Conservation (phyloP, 352 stramenopile species). For the Phytophthora hibernalis region DNA sequence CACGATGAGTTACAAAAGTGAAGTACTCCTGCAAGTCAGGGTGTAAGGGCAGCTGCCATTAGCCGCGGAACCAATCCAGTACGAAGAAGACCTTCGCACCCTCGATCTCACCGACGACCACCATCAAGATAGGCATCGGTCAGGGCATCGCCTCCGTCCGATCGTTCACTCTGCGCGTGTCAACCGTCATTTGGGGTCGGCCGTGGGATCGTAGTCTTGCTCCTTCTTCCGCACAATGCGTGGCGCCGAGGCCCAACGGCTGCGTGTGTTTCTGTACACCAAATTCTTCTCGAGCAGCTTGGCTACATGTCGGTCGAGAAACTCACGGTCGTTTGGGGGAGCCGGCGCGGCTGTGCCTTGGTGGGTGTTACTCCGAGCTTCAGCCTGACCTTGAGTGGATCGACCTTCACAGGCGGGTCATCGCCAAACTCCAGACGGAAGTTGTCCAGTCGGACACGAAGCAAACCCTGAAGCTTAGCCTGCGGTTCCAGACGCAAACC, state of each 20-base stretch:
- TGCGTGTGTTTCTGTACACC: not conserved
- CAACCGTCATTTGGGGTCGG: not conserved
- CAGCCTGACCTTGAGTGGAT: conserved; percentile 15
- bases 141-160: not conserved
- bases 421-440: conserved; percentile 16
- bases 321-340: conserved; percentile 10
- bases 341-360: conserved; percentile 2
- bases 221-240: not conserved
- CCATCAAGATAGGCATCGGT: not conserved
- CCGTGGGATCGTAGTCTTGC: not conserved
- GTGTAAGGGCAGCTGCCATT: not conserved
- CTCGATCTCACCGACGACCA: not conserved
- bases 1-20: not conserved
- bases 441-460: not conserved
- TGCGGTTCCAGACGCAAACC: not conserved
- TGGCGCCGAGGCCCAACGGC: not conserved
- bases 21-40: not conserved
- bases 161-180: not conserved
- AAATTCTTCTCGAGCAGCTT: too few relatives aligned
- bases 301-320: conserved; percentile 16
- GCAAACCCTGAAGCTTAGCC: not conserved
- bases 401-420: conserved; percentile 16
- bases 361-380: not conserved
- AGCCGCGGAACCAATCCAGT: not conserved
- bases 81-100: not conserved